Evolutionary conservation across 768 basidiomycete genomes (phyloP), one percentile per base, ranked within the genome.

Genomic region (Lentinus brumalis): DNA sequence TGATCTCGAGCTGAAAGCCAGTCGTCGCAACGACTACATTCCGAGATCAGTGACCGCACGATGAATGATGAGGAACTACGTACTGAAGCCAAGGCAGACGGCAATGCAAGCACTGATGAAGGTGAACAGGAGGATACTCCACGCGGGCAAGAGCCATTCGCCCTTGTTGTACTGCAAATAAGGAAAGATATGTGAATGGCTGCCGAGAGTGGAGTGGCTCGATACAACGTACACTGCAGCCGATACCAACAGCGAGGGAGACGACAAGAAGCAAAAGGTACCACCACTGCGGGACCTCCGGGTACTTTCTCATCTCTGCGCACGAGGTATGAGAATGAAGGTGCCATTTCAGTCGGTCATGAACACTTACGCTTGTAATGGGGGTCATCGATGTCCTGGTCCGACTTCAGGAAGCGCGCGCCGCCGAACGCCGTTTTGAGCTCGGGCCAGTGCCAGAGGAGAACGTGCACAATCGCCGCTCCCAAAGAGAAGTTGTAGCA

Each of bases 261-360:
- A 74, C 67, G 15, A 82, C 12, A 65, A 85, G 82, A 12, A 85
- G 64, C 10, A 67, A 39, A 2, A 70, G 70, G 62, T 85, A 85
- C 67, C 77, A 83, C 80, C 79, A 84, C 63, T 80, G 79, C 10
- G 83, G 83, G 1, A 83, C 83, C 65, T 84, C 83, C 14, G 71
- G 70, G 62, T 84, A 84, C 59, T 79, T 80, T 61, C 76, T 73
- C 80, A 84, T 84, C 56, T 76, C 79, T 81, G 60, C 4, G 10
- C 2, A 59, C 9, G 26, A 31, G 39, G 41, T 46, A 29, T 50
- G 29, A 21, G 11, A 16, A 4, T 4, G n/a, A 31, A 38, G 50
- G 18, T 5, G 5, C 39, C 26, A 49, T 16, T 12, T 21, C 44
- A 39, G 21, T 26, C 21, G 21, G 21, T 26, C 21, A 26, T 3